phyloP scores from a whole-genome alignment of 2,329 filamentous ascomycete genomes.

The Pseudogymnoascus sp. region DNA sequence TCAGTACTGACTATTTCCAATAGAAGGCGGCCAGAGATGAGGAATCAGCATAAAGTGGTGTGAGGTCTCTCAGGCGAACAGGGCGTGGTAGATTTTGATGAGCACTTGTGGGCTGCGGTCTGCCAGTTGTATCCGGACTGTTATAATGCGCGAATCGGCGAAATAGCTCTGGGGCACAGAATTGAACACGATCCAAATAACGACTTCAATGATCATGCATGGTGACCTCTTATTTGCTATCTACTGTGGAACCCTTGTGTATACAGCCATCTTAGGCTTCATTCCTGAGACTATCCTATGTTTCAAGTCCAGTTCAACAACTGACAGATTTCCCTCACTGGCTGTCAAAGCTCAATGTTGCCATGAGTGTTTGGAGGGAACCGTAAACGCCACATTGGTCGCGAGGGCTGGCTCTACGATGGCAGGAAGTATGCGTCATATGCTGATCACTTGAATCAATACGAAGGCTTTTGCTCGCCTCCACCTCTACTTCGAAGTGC shows the following conservation, averaged over 20 bases:
- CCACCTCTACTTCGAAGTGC: not conserved
- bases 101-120: not conserved
- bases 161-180: slow-evolving; percentile 4
- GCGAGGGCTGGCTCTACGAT: not conserved
- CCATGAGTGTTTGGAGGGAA: not conserved
- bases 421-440: not conserved
- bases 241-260: not conserved
- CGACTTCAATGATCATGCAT: slow-evolving; percentile 6
- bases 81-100: slow-evolving; percentile 7
- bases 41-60: not conserved
- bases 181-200: slow-evolving; percentile 8
- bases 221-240: not conserved
- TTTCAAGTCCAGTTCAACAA: not conserved
- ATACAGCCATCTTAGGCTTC: not conserved
- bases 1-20: not conserved
- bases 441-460: not conserved
- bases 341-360: not conserved
- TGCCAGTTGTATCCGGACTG: slow-evolving; percentile 6
- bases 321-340: not conserved
- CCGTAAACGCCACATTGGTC: not conserved
- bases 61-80: not conserved
- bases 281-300: not conserved
- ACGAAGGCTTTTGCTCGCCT: not conserved
- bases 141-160: slow-evolving; percentile 5
- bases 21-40: slow-evolving; percentile 3